These are phyloP conservation scores for Apiotrichum laibachii DNA, from an alignment of 1,284 basidiomycete genomes.

Conservation along the genomic window DNA sequence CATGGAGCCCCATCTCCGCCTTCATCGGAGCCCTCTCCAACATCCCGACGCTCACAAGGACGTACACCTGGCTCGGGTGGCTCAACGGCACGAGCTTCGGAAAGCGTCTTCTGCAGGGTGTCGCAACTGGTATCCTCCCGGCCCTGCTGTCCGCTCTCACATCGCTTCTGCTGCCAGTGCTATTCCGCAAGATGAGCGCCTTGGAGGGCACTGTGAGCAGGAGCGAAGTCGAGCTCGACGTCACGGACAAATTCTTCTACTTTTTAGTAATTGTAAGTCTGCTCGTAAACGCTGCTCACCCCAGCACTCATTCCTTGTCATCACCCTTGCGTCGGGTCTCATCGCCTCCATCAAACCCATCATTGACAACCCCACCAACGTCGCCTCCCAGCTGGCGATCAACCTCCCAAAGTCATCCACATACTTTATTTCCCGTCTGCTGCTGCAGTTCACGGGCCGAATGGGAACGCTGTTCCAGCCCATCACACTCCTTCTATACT, in stretches of 20 bases:
- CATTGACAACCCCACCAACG: slow-evolving; percentile 53
- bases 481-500: slow-evolving; percentile 63
- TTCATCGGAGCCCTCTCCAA: slow-evolving; percentile 57
- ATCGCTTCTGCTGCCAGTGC: slow-evolving; percentile 67
- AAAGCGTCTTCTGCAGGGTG: slow-evolving; percentile 56
- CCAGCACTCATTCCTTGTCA: slow-evolving; percentile 65
- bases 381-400: background rate
- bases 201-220: slow-evolving; percentile 71
- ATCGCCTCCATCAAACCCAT: slow-evolving; percentile 28
- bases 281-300: slow-evolving; percentile 65
- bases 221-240: slow-evolving; percentile 67
- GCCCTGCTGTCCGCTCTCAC: slow-evolving; percentile 66
- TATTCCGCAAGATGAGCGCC: slow-evolving; percentile 60
- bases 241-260: slow-evolving; percentile 72
- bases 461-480: slow-evolving; percentile 60
- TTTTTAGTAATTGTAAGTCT: slow-evolving; percentile 54
- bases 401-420: slow-evolving; percentile 68
- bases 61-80: slow-evolving; percentile 63
- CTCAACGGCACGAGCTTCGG: slow-evolving; percentile 52
- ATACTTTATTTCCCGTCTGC: slow-evolving; percentile 74
- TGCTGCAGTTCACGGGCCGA: slow-evolving; percentile 53
- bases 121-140: slow-evolving; percentile 65
- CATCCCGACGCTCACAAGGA: slow-evolving; percentile 52
- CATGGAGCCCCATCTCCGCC: slow-evolving; percentile 62
- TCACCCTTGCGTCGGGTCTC: slow-evolving; percentile 61